Conservation (phyloP, 192 early-diverging fungal genomes). For the Rhizoclosmatium globosum region DNA sequence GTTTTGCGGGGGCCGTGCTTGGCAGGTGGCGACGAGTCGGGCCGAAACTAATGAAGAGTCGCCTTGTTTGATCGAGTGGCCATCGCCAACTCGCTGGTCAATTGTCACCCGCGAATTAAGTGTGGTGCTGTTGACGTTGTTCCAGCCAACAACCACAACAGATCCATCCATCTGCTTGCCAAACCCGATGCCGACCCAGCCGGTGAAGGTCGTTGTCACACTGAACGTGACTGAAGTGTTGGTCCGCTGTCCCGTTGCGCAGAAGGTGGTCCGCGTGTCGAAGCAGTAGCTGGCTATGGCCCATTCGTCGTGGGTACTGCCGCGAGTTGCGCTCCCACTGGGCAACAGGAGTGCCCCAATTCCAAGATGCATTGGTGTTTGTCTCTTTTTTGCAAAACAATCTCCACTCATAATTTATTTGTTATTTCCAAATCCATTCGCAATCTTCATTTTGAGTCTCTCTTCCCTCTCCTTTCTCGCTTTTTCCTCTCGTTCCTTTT, state of each 20-base stretch:
- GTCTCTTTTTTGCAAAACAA: no score
- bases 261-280: slow-evolving; percentile 3
- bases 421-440: no score
- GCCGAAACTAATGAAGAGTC: background rate
- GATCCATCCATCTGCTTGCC: slow-evolving; percentile 38
- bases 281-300: background rate
- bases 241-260: background rate
- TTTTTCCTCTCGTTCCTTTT: no score
- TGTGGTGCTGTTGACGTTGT: slow-evolving; percentile 22
- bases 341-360: no score
- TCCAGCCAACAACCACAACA: slow-evolving; percentile 44
- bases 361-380: no score
- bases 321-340: no score
- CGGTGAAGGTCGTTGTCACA: background rate
- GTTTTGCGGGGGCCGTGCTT: background rate
- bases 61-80: background rate
- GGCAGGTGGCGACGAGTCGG: background rate
- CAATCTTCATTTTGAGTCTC: no score
- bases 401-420: no score
- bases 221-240: background rate
- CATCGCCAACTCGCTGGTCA: slow-evolving; percentile 25
- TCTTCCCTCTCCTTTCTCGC: no score
- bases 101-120: slow-evolving; percentile 41
- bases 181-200: slow-evolving; percentile 44
- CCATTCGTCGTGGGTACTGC: no score